A percentile compares a stretch with the other conserved stretches of the same genome.
phyloP scores from a whole-genome alignment of 2,329 filamentous ascomycete genomes.

The Cladophialophora carrionii region DNA sequence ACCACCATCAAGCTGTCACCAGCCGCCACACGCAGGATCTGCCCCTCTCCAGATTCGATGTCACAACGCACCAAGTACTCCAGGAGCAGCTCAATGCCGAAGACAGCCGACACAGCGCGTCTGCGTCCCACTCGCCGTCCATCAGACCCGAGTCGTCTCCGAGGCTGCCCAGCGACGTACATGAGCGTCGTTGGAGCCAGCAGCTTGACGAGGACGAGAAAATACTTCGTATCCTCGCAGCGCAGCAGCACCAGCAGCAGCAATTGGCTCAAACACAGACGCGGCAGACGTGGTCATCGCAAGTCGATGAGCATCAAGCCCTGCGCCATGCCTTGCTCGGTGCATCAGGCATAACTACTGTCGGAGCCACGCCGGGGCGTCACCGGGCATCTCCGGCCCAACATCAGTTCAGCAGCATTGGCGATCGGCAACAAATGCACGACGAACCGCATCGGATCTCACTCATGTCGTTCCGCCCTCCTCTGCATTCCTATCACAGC shows the following conservation, averaged over 20 bases:
- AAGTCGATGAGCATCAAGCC: constrained; percentile 12
- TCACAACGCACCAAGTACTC: constrained; percentile 32
- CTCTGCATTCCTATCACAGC: constrained; percentile 23
- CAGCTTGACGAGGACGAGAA: constrained; percentile 15
- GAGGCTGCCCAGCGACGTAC: constrained; percentile 4
- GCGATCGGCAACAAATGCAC: neutral
- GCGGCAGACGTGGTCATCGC: constrained; percentile 3
- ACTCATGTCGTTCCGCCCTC: constrained; percentile 17
- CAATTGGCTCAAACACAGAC: neutral
- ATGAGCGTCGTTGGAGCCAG: neutral
- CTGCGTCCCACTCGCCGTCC: neutral
- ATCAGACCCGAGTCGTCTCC: constrained; percentile 9
- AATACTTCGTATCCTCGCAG: constrained; percentile 3
- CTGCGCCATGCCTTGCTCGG: constrained; percentile 24
- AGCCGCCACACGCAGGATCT: constrained; percentile 5
- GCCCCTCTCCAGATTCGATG: constrained; percentile 30
- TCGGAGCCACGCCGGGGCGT: neutral
- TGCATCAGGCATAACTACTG: constrained; percentile 10
- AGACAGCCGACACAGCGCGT: neutral
- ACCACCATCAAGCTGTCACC: neutral
- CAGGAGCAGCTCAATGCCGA: constrained; percentile 32
- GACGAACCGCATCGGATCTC: constrained; percentile 16
- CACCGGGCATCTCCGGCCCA: neutral
- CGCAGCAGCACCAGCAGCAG: neutral
- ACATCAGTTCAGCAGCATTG: neutral